phyloP scores from a whole-genome alignment of 805 yeast species.

The Tetrapisispora pingtungensis region DNA sequence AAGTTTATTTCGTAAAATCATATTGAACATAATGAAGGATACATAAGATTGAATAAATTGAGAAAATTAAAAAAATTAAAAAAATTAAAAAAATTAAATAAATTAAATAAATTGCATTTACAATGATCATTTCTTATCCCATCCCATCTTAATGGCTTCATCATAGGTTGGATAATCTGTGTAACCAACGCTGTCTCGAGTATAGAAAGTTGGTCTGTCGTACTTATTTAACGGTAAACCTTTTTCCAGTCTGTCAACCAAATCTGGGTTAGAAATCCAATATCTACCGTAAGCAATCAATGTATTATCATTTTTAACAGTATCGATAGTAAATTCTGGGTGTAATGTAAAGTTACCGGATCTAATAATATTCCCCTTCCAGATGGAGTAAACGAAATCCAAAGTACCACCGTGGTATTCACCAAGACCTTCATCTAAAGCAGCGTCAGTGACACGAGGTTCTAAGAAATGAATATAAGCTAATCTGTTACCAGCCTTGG shows the following conservation, averaged over 20 bases:
- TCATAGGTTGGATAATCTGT: slow-evolving; percentile 32
- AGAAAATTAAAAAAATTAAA: no score
- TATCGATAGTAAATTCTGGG: slow-evolving; percentile 20
- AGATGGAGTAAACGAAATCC: slow-evolving; percentile 32
- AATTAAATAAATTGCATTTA: no score
- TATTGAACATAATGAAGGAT: no score
- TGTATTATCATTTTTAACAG: slow-evolving; percentile 33
- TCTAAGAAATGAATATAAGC: slow-evolving; percentile 35
- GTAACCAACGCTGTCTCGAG: slow-evolving; percentile 30
- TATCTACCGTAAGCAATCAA: slow-evolving; percentile 36
- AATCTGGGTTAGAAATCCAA: slow-evolving; percentile 47
- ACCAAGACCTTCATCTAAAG: slow-evolving; percentile 19
- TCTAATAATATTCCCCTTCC: slow-evolving; percentile 37
- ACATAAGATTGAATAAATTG: no score
- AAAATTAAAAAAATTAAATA: no score
- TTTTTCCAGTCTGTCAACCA: slow-evolving; percentile 34
- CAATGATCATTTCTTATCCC: background rate
- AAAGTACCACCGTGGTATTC: slow-evolving; percentile 25
- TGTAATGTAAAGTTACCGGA: slow-evolving; percentile 30
- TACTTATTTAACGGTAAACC: slow-evolving; percentile 34
- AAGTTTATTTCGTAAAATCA: no score
- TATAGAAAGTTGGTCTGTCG: slow-evolving; percentile 41
- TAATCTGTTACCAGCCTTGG: slow-evolving; percentile 25
- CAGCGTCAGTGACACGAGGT: slow-evolving; percentile 30
- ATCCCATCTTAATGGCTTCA: slow-evolving; percentile 11